Conservation (phyloP, 164 flowering plant species). For the Platanus orientalis region DNA sequence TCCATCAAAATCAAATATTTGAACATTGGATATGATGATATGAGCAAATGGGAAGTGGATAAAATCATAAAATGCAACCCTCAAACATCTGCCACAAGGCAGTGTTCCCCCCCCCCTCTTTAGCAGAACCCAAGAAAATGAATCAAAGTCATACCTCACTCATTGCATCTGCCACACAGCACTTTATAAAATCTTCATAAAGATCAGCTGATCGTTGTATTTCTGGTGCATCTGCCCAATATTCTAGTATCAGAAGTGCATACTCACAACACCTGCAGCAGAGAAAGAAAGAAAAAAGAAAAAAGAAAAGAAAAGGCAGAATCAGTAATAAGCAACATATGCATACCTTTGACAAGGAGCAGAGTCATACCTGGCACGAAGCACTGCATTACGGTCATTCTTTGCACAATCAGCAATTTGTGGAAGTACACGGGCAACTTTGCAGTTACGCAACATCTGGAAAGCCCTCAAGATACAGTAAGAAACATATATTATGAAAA, state of each 20-base stretch:
- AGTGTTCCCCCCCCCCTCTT: too few species aligned
- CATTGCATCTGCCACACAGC: constrained; percentile 97
- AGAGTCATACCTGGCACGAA: constrained; percentile 79
- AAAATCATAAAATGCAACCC: too few species aligned
- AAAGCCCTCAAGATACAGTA: constrained; percentile 9
- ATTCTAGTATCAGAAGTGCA: constrained; percentile 83
- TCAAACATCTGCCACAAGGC: too few species aligned
- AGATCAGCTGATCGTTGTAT: constrained; percentile 94
- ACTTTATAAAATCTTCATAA: constrained; percentile 88
- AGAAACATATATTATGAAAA: background rate
- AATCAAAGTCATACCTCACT: constrained; percentile 67
- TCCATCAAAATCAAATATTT: too few species aligned
- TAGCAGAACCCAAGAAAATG: too few species aligned
- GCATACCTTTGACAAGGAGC: background rate
- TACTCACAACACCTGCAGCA: constrained; percentile 90
- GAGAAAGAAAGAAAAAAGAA: background rate
- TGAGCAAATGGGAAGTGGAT: too few species aligned
- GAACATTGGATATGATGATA: too few species aligned
- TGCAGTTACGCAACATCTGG: constrained; percentile 98
- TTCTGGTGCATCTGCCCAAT: constrained; percentile 99
- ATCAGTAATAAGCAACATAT: background rate
- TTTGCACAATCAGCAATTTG: constrained; percentile 90
- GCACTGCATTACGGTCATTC: constrained; percentile 83
- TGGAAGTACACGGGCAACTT: constrained; percentile 91
- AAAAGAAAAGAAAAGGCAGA: background rate